Evolutionary conservation across 768 basidiomycete genomes (phyloP).

Genomic region (Agrocybe chaxingu): DNA sequence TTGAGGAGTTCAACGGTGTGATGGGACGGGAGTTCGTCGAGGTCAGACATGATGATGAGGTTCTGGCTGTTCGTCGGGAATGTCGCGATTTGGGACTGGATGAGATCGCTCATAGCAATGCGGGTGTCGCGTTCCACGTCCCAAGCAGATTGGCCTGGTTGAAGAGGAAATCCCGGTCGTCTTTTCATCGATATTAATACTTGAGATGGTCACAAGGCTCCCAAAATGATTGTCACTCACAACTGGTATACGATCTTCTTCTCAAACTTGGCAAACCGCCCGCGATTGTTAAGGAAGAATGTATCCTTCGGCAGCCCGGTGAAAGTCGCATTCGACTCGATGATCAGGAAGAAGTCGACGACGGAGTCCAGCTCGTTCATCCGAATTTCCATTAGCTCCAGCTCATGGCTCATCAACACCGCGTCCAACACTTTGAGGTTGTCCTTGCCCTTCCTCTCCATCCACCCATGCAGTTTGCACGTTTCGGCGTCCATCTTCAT

Average conservation of each 20-base stretch:
- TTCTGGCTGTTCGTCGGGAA: conserved; percentile 27
- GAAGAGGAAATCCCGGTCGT: conserved; percentile 42
- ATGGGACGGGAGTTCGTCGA: conserved; percentile 58
- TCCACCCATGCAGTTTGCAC: conserved; percentile 56
- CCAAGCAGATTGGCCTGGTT: conserved; percentile 42
- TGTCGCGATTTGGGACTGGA: conserved; percentile 33
- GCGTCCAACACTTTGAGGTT: conserved; percentile 51
- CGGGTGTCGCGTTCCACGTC: conserved; percentile 47
- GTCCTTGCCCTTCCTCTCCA: conserved; percentile 26
- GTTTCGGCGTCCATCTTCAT: conserved; percentile 38
- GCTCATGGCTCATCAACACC: conserved; percentile 59
- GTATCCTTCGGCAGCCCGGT: conserved; percentile 56
- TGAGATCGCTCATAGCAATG: conserved; percentile 44
- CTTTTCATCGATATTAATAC: conserved; percentile 20
- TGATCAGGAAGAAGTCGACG: conserved; percentile 58
- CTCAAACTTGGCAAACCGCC: conserved; percentile 45
- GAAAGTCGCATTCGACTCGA: conserved; percentile 61
- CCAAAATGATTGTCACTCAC: conserved; percentile 24
- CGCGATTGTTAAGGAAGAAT: conserved; percentile 43
- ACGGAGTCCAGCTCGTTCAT: conserved; percentile 56
- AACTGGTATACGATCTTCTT: conserved; percentile 52
- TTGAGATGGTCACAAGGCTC: background rate
- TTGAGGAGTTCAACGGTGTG: conserved; percentile 50
- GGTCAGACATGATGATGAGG: conserved; percentile 60
- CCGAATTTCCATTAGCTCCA: conserved; percentile 62